Conservation (phyloP, 2,329 filamentous ascomycete genomes). For the Diaporthe longicolla region DNA sequence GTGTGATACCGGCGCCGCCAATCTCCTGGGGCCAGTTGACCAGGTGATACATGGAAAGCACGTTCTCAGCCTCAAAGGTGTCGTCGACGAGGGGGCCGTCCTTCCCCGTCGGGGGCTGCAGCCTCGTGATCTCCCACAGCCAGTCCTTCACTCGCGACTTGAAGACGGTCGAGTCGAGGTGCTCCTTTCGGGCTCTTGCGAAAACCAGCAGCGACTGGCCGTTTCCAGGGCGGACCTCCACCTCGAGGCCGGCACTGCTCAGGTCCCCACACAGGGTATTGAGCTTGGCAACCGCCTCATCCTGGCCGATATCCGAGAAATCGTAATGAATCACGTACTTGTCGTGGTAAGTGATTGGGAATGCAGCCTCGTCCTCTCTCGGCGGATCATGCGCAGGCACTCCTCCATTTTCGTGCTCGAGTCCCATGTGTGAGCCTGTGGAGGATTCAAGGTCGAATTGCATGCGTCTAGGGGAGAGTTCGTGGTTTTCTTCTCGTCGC, state of each 20-base stretch:
- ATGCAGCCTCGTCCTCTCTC: slow-evolving; percentile 4
- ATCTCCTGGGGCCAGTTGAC: slow-evolving; percentile 70
- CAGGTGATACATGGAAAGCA: slow-evolving; percentile 79
- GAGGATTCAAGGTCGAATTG: slow-evolving; percentile 15
- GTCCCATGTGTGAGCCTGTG: slow-evolving; percentile 25
- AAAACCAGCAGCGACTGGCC: slow-evolving; percentile 78
- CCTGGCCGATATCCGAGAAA: slow-evolving; percentile 60
- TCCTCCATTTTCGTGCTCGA: slow-evolving; percentile 23
- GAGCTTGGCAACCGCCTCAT: slow-evolving; percentile 58
- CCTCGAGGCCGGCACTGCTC: slow-evolving; percentile 74
- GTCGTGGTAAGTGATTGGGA: slow-evolving; percentile 43
- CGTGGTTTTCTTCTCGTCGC: not conserved
- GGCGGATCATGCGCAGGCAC: slow-evolving; percentile 14
- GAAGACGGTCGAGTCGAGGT: slow-evolving; percentile 76
- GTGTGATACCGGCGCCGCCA: slow-evolving; percentile 75
- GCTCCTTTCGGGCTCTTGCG: slow-evolving; percentile 72
- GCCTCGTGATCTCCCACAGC: slow-evolving; percentile 77
- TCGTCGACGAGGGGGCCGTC: slow-evolving; percentile 54
- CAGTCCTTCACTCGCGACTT: slow-evolving; percentile 77
- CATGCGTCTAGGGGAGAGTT: not conserved
- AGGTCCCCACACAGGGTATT: slow-evolving; percentile 69
- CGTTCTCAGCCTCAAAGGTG: slow-evolving; percentile 73
- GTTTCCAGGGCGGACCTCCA: slow-evolving; percentile 79
- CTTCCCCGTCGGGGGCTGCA: slow-evolving; percentile 70
- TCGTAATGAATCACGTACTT: slow-evolving; percentile 75